phyloP scores from a whole-genome alignment of 2,329 filamentous ascomycete species.

The Huntiella abstrusa region DNA sequence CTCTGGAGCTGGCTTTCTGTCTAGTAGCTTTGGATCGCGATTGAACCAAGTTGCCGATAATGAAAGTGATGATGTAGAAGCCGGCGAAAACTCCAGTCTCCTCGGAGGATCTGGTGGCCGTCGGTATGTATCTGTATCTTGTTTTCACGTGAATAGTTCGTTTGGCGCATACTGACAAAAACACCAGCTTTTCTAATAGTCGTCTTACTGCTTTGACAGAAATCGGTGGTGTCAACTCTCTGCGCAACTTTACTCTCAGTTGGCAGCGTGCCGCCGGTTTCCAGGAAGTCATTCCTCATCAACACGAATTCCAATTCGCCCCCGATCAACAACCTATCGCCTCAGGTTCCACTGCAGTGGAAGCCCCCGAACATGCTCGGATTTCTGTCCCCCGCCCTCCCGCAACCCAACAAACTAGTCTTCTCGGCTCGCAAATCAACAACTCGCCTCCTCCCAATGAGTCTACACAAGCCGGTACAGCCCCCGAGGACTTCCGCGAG shows the following conservation, averaged over 20 bases:
- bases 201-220: conserved; percentile 42
- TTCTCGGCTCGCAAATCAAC: conserved; percentile 35
- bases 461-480: neutral
- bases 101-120: neutral
- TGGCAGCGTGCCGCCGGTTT: conserved; percentile 86
- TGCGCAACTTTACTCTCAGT: conserved; percentile 80
- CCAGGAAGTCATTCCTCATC: conserved; percentile 66
- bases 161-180: neutral
- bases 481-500: conserved; percentile 20
- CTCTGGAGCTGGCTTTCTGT: conserved; percentile 6
- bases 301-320: conserved; percentile 51
- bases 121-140: neutral
- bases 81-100: conserved; percentile 4
- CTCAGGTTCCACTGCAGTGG: conserved; percentile 11
- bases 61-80: conserved; percentile 5
- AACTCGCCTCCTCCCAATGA: conserved; percentile 14
- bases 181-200: conserved; percentile 36
- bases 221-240: conserved; percentile 78
- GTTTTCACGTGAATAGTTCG: neutral
- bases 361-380: conserved; percentile 9
- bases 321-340: conserved; percentile 32
- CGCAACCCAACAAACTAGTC: conserved; percentile 17
- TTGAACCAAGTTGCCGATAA: conserved; percentile 4
- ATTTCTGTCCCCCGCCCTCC: conserved; percentile 12
- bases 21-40: conserved; percentile 9